Conservation (phyloP, 192 early-diverging fungal species). For the Phlyctochytrium planicorne region DNA sequence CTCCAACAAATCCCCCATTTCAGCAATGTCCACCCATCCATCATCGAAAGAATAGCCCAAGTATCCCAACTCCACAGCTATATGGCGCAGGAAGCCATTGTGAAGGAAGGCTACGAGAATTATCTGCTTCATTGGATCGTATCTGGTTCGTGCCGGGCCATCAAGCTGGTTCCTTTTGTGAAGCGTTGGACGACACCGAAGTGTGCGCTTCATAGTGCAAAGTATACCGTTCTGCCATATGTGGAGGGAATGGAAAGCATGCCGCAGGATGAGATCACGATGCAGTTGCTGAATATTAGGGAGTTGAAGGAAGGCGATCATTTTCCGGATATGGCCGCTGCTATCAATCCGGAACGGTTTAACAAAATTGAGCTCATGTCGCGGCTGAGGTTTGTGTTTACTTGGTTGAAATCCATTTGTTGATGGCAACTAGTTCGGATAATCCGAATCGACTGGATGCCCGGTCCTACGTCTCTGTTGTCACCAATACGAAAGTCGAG, state of each 20-base stretch:
- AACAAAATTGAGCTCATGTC: constrained; percentile 5
- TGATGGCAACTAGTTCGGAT: constrained; percentile 9
- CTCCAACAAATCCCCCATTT: constrained; percentile 12
- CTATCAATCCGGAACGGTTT: constrained; percentile 3
- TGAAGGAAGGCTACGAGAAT: constrained; percentile 25
- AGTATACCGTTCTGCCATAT: constrained; percentile 14
- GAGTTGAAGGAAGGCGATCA: constrained; percentile 26
- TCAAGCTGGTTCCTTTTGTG: constrained; percentile 28
- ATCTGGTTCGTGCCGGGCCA: constrained; percentile 15
- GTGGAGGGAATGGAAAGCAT: background rate
- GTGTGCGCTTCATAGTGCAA: background rate
- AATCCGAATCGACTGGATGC: constrained; percentile 11
- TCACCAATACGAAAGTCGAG: constrained; percentile 13
- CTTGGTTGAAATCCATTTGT: background rate
- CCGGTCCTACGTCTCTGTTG: constrained; percentile 15
- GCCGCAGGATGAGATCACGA: constrained; percentile 17
- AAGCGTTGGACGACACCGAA: background rate
- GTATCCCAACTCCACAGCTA: constrained; percentile 11
- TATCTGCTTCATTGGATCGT: constrained; percentile 22
- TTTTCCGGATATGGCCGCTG: constrained; percentile 27
- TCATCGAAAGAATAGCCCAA: constrained; percentile 7
- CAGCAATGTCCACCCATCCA: background rate
- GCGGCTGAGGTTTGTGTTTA: constrained; percentile 8
- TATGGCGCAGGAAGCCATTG: constrained; percentile 21
- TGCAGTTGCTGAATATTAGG: constrained; percentile 20